These are phyloP conservation scores for Leptoxyphium fumago DNA, from an alignment of 2,329 filamentous ascomycete genomes.

Conservation along the genomic window DNA sequence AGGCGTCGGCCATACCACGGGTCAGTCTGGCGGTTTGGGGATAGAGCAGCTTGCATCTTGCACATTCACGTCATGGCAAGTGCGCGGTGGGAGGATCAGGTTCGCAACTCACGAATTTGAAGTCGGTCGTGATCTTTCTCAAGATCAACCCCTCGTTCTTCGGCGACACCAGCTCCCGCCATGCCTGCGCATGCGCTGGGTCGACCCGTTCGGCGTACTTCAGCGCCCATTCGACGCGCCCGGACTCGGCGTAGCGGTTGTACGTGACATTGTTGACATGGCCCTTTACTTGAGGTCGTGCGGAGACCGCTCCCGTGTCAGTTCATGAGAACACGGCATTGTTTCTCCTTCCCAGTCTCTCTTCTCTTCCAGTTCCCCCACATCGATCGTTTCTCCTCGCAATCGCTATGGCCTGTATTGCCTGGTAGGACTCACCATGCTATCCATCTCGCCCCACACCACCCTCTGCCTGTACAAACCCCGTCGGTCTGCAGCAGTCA, in stretches of 20 bases:
- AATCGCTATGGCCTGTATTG: not conserved
- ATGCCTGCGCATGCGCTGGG: conserved; percentile 44
- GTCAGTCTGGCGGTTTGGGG: no score
- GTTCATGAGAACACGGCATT: no score
- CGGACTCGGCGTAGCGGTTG: conserved; percentile 68
- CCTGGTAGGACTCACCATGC: conserved; percentile 34
- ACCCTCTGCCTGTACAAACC: conserved; percentile 53
- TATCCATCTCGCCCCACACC: conserved; percentile 71
- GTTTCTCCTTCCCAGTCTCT: not conserved
- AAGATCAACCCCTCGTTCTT: conserved; percentile 59
- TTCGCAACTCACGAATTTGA: conserved; percentile 58
- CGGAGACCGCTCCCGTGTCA: no score
- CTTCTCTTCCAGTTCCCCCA: not conserved
- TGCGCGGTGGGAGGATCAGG: not conserved
- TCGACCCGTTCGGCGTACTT: conserved; percentile 53
- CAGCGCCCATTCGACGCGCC: conserved; percentile 61
- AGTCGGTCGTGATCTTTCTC: conserved; percentile 65
- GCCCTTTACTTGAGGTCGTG: conserved; percentile 21
- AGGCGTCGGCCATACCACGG: not conserved
- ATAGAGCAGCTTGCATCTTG: no score
- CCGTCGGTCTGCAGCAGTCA: conserved; percentile 47
- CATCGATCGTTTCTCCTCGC: not conserved
- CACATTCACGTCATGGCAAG: not conserved
- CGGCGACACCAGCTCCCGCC: conserved; percentile 55
- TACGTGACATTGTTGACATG: conserved; percentile 85